Evolutionary conservation across 176 grass and related monocot species (phyloP).

Genomic region (Oryza brachyantha): DNA sequence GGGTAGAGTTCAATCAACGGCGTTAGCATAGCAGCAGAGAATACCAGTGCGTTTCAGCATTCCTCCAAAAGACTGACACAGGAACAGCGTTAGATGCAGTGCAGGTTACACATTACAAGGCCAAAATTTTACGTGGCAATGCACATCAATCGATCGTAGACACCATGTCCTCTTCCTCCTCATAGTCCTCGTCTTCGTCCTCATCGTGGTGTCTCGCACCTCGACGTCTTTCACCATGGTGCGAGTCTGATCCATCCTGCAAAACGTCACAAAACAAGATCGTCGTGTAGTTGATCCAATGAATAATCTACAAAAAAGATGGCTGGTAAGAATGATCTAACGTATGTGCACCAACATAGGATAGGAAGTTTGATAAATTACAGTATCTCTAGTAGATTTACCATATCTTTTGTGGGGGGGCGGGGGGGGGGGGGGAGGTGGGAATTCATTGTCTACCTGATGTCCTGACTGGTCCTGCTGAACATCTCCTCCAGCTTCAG

Average conservation of each 20-base stretch:
- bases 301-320: not conserved
- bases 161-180: not conserved
- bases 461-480: slow-evolving; percentile 1
- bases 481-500: not conserved
- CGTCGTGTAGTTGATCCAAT: not conserved
- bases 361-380: not conserved
- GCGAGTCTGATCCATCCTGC: slow-evolving; percentile 1
- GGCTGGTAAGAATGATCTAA: not conserved
- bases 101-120: not conserved
- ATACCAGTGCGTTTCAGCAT: not conserved
- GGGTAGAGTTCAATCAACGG: not conserved
- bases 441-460: slow-evolving; percentile 3
- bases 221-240: not conserved
- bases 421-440: no score
- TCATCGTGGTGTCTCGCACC: not conserved
- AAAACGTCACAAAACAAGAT: not conserved
- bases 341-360: not conserved
- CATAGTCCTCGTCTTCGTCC: not conserved
- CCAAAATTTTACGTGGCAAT: not conserved
- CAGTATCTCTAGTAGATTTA: not conserved
- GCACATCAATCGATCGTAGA: slow-evolving; percentile 20
- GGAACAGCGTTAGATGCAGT: no score
- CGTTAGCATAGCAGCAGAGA: not conserved
- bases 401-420: not conserved
- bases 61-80: not conserved